Evolutionary conservation across 805 yeast genomes (phyloP).

Genomic region (Starmerella potacharoeniae): DNA sequence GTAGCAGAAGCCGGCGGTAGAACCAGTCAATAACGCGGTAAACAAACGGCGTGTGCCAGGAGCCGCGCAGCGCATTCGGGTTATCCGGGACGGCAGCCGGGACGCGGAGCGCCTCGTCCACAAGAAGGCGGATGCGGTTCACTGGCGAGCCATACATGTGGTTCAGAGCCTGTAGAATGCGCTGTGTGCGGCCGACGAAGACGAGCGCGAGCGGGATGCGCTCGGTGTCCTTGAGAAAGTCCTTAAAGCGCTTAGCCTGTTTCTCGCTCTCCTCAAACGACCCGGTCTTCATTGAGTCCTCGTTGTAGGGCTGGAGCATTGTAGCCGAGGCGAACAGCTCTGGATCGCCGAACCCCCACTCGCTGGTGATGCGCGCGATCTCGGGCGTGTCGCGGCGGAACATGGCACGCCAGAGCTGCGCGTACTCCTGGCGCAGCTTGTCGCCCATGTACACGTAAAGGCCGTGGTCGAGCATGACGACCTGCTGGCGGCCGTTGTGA

Average conservation of each 20-base stretch:
- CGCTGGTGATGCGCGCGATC: constrained; percentile 37
- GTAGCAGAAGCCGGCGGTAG: constrained; percentile 13
- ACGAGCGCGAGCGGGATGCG: constrained; percentile 56
- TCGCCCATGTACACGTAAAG: constrained; percentile 46
- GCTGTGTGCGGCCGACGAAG: constrained; percentile 58
- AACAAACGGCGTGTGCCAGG: constrained; percentile 3
- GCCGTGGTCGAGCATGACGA: constrained; percentile 68
- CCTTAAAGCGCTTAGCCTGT: constrained; percentile 39
- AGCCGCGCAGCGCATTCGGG: background rate
- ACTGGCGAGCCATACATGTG: constrained; percentile 58
- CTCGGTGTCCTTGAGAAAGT: constrained; percentile 49
- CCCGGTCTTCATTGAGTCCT: constrained; percentile 25
- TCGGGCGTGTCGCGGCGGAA: constrained; percentile 42
- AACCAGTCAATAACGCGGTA: constrained; percentile 9
- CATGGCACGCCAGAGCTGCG: constrained; percentile 51
- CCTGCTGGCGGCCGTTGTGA: constrained; percentile 27
- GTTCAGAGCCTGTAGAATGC: constrained; percentile 63
- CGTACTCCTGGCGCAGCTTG: constrained; percentile 44
- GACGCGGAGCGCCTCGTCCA: constrained; percentile 38
- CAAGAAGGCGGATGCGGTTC: constrained; percentile 56
- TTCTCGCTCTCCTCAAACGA: constrained; percentile 36
- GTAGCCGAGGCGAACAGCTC: constrained; percentile 51
- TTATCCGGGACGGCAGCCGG: background rate
- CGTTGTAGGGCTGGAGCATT: constrained; percentile 38
- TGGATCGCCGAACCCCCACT: constrained; percentile 62